phyloP scores from a whole-genome alignment of 1,284 basidiomycete genomes.

The Puccinia horiana region DNA sequence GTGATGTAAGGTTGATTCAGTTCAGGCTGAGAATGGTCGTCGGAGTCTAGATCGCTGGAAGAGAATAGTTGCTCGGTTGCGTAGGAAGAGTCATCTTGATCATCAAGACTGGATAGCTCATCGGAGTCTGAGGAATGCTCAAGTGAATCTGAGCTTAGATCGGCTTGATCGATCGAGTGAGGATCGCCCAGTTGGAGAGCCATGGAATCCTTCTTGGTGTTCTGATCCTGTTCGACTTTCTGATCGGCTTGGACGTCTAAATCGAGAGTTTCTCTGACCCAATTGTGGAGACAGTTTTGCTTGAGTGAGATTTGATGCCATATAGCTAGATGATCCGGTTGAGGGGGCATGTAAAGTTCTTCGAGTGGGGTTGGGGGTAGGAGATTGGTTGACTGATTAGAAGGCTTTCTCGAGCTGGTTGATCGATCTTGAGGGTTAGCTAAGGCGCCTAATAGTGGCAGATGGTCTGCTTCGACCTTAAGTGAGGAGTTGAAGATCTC shows the following conservation, averaged over 20 bases:
- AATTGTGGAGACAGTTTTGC: not conserved
- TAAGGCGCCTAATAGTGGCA: not conserved
- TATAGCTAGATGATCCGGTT: slow-evolving; percentile 6
- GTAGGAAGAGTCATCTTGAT: not conserved
- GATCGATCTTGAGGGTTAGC: not conserved
- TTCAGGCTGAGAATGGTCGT: not conserved
- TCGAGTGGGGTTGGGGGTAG: slow-evolving; percentile 15
- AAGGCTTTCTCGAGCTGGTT: not conserved
- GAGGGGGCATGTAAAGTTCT: not conserved
- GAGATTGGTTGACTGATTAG: not conserved
- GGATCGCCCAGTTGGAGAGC: not conserved
- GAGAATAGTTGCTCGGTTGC: slow-evolving; percentile 20
- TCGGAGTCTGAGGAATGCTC: not conserved
- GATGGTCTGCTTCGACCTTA: not conserved
- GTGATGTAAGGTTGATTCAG: slow-evolving; percentile 19
- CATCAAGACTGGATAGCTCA: not conserved
- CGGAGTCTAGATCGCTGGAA: not conserved
- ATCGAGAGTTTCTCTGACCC: not conserved
- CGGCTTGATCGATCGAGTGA: not conserved
- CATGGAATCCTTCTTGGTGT: not conserved
- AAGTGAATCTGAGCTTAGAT: slow-evolving; percentile 9
- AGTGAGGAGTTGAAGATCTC: slow-evolving; percentile 16
- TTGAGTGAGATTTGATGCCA: slow-evolving; percentile 15
- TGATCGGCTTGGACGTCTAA: slow-evolving; percentile 15
- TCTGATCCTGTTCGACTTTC: not conserved